Evolutionary conservation across 1,284 basidiomycete genomes (phyloP), one percentile per base, ranked within the genome.

Genomic region (Ceratobasidium theobromae): DNA sequence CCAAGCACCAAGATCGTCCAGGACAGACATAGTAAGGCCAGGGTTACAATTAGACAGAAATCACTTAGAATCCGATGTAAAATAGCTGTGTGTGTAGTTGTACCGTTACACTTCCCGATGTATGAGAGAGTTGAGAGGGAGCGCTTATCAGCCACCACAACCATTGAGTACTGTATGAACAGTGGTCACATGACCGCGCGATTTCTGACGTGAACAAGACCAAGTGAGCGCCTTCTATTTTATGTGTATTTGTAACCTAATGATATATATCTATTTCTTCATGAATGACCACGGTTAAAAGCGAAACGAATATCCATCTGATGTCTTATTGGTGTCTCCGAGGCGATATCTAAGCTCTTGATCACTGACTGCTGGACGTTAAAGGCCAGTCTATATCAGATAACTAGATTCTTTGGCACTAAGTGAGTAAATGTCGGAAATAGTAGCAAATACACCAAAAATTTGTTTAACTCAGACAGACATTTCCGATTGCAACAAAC

Each of bases 181-280:
- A 8, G 16, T 38, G 21, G 57, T 60, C 57, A 60, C 57, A 38
- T 60, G 57, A 60, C 28, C 21, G 28, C 18, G 43, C 43, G 43
- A 21, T n/a, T 6, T n/a, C 18, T 45, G 18, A 11, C 43, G 9
- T 21, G 43, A 45, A 45, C 43, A 21, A 11, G 43, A 45, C 43
- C 43, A 60, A 60, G 30, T 60, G 57, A 45, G 43, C 43, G 43
- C 43, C 43, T 33, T 60, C 41, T 49, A 21, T 46, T 46, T 18
- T 57, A 38, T 46, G 9, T 43, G 30, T 27, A 43, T 11, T 30
- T 46, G 16, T 46, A 32, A 28, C 27, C 54, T 57, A 57, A 57
- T 57, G 40, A 57, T 45, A 45, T 6, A 45, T 45, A 45, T 21
- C 9, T 45, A 14, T 21, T 11, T 21, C 43, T 21, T 45, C 18